Base-by-base conservation (phyloP, 768 basidiomycete genomes). In the Mycena olivaceomarginata region DNA sequence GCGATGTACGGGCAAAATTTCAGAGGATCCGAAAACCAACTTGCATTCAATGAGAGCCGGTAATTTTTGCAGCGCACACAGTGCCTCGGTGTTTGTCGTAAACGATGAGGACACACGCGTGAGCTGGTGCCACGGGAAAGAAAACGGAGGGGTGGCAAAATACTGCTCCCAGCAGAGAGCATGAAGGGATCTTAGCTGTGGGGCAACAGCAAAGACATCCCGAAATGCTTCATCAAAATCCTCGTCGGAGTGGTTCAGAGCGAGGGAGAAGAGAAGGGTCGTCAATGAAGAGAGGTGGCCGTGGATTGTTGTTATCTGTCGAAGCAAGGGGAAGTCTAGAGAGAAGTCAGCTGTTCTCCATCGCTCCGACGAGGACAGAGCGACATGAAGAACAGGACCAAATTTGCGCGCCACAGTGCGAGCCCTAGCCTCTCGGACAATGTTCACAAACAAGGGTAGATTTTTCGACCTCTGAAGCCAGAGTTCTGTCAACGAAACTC, bases 121-220 rank as follows among this genome's bases (percentile, higher is more conserved):
- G n/a, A 76, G 64, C 64, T 72, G 75, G 22, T 67, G 46, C 70
- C 70, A 72, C 10, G 70, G 70, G 13, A 76, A 31, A 2, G 40
- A 20, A 40, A 76, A 76, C 5, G 75, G 75, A 16, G 70, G 9
- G 25, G n/a, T 57, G 7, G 12, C 18, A 45, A 60, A 45, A n/a
- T 25, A 31, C 31, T 1, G 11, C 5, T 59, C 65, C 67, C 48
- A 53, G 11, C 5, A 53, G 20, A 20, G 31, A 59, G 43, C 57
- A 9, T 25, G 16, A n/a, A 71, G 37, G 16, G 43, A 16, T 8
- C 9, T 63, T 11, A 76, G 40, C 11, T 56, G 10, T 1, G 75
- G 75, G 25, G 69, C 40, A 3, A 10, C 41, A 2, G 65, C 45
- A 43, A 76, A 71, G 8, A 37, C n/a, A 10, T 63, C 18, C 75